Percentiles rank a stretch among this genome's conserved stretches.
phyloP scores from a whole-genome alignment of 139 green algal genomes.

The Volvox africanus region DNA sequence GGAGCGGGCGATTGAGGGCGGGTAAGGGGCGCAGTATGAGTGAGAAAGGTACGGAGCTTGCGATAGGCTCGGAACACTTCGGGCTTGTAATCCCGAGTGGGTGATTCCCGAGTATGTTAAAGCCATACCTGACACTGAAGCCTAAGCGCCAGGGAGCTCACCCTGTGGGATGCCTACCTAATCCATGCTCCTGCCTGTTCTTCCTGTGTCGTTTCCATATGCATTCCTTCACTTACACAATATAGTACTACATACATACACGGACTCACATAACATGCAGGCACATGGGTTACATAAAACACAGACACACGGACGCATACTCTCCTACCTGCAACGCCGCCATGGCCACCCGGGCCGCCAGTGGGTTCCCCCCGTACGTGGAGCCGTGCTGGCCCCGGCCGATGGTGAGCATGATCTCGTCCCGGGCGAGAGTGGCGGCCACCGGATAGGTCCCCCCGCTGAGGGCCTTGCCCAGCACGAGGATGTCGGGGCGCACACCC shows the following conservation, averaged over 20 bases:
- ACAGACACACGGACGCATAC: not conserved
- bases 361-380: slow-evolving; percentile 96
- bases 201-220: not conserved
- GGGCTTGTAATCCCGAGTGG: no score
- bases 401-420: slow-evolving; percentile 94
- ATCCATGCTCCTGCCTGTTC: no score
- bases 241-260: not conserved
- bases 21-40: not conserved
- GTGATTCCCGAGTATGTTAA: no score
- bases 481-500: slow-evolving; percentile 89
- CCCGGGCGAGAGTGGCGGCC: slow-evolving; percentile 88
- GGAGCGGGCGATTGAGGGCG: not conserved
- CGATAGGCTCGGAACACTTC: no score
- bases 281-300: no score
- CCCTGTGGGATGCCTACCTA: no score
- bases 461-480: slow-evolving; percentile 87
- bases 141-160: no score
- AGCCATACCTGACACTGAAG: no score
- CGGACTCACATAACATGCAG: not conserved
- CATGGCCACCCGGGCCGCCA: slow-evolving; percentile 88
- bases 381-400: slow-evolving; percentile 87
- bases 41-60: not conserved
- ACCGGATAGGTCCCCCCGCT: slow-evolving; percentile 90
- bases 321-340: slow-evolving; percentile 86
- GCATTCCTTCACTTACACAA: no score